Conservation (phyloP, 495 filamentous ascomycete species). For the Schizothecium vesticola region DNA sequence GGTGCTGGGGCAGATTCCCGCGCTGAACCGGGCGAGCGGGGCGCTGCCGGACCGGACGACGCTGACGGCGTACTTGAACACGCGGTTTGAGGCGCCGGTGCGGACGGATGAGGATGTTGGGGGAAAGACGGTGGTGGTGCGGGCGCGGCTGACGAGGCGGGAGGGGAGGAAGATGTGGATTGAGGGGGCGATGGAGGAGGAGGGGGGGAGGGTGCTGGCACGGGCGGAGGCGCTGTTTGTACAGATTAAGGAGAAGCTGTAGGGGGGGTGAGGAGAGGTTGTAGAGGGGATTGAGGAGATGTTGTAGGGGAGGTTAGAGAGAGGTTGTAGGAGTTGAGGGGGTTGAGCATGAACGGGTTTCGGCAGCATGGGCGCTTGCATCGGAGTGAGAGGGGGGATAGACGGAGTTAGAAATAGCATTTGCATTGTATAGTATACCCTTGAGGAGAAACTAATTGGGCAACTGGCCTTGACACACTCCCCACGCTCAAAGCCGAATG, state of each 20-base stretch:
- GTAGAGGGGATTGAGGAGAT: neutral
- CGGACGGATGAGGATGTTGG: constrained; percentile 24
- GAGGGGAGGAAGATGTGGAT: constrained; percentile 45
- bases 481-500: constrained; percentile 22
- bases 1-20: constrained; percentile 46
- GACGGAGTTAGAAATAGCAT: neutral
- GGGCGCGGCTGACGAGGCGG: constrained; percentile 32
- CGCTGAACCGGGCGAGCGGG: constrained; percentile 37
- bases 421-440: neutral
- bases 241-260: constrained; percentile 24
- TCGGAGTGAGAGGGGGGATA: neutral
- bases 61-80: constrained; percentile 57
- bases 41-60: constrained; percentile 16
- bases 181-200: constrained; percentile 40
- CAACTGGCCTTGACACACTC: neutral
- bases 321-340: too few relatives aligned
- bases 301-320: constrained; percentile 8
- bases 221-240: constrained; percentile 45
- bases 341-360: too few relatives aligned
- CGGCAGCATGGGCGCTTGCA: too few relatives aligned
- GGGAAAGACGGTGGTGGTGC: constrained; percentile 48
- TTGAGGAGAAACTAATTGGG: neutral
- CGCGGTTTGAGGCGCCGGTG: constrained; percentile 50
- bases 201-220: constrained; percentile 36
- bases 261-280: neutral